phyloP scores from a whole-genome alignment of 116 monocot species.

The Thalassia testudinum region DNA sequence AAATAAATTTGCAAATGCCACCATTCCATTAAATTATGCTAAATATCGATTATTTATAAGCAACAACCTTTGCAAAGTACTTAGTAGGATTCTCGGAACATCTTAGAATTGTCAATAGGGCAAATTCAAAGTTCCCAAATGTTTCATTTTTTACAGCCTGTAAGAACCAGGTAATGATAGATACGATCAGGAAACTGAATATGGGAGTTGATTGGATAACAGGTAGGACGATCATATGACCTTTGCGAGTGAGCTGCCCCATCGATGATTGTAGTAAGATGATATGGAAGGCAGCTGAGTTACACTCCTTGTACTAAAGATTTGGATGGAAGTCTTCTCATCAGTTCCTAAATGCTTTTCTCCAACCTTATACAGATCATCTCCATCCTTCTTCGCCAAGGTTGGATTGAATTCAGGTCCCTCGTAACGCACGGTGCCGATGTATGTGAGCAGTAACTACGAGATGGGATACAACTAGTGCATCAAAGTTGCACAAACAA shows the following conservation, averaged over 20 bases:
- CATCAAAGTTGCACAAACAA: no score
- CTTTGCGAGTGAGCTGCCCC: slow-evolving; percentile 49
- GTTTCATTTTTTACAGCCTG: slow-evolving; percentile 74
- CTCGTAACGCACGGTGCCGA: slow-evolving; percentile 21
- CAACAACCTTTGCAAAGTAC: slow-evolving; percentile 45
- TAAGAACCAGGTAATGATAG: background rate
- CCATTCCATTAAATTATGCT: background rate
- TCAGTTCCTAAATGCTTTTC: slow-evolving; percentile 81
- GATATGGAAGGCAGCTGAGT: slow-evolving; percentile 68
- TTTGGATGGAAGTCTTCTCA: slow-evolving; percentile 46
- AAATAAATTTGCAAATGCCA: background rate
- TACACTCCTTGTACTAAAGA: slow-evolving; percentile 55
- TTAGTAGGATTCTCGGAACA: slow-evolving; percentile 70
- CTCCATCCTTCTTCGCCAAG: slow-evolving; percentile 43
- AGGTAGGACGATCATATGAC: slow-evolving; percentile 5
- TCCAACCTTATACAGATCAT: slow-evolving; percentile 64
- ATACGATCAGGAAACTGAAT: no score
- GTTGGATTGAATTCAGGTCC: slow-evolving; percentile 45
- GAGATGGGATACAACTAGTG: background rate
- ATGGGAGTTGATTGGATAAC: no score
- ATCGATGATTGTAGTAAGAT: slow-evolving; percentile 30
- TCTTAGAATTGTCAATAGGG: slow-evolving; percentile 71
- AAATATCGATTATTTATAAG: background rate
- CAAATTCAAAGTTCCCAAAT: slow-evolving; percentile 63
- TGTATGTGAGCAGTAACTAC: slow-evolving; percentile 20